These are phyloP conservation scores for Myxozyma nipponensis DNA, from an alignment of 805 yeast genomes.

Conservation along the genomic window DNA sequence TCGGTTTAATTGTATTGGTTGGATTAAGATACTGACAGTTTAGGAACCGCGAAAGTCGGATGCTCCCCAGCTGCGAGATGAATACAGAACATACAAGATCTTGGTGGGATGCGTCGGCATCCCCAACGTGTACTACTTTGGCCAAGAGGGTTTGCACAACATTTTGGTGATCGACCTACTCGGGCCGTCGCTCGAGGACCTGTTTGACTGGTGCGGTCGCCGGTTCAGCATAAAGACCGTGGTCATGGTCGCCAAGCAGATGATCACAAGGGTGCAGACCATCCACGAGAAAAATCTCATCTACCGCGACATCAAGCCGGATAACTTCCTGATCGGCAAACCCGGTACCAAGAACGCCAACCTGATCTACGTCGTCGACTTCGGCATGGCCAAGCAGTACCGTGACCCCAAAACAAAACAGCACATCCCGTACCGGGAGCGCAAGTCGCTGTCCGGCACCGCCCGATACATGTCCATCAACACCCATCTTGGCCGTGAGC, in stretches of 20 bases:
- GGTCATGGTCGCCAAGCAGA: constrained; percentile 89
- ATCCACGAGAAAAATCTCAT: constrained; percentile 88
- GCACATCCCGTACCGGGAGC: constrained; percentile 95
- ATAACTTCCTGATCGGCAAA: constrained; percentile 89
- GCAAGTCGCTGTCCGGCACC: constrained; percentile 92
- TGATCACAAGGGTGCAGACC: constrained; percentile 76
- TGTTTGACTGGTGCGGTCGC: constrained; percentile 98
- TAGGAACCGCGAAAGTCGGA: constrained; percentile 86
- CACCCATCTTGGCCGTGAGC: constrained; percentile 96
- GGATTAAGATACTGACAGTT: background rate
- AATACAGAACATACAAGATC: constrained; percentile 90
- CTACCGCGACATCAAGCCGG: constrained; percentile 96
- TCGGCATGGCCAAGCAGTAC: constrained; percentile 98
- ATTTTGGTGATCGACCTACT: constrained; percentile 88
- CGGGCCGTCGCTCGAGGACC: constrained; percentile 94
- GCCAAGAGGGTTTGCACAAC: constrained; percentile 96
- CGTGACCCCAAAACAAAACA: constrained; percentile 93
- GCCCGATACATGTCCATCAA: constrained; percentile 98
- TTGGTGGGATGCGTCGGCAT: constrained; percentile 78
- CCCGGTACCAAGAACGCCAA: constrained; percentile 82
- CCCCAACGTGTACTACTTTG: constrained; percentile 96
- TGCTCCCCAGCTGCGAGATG: constrained; percentile 96
- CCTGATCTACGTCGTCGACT: constrained; percentile 84
- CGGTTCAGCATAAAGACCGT: constrained; percentile 83
- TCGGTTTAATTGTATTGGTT: background rate